Evolutionary conservation across 2,329 filamentous ascomycete genomes (phyloP).

Genomic region (Cordyceps tenuipes): DNA sequence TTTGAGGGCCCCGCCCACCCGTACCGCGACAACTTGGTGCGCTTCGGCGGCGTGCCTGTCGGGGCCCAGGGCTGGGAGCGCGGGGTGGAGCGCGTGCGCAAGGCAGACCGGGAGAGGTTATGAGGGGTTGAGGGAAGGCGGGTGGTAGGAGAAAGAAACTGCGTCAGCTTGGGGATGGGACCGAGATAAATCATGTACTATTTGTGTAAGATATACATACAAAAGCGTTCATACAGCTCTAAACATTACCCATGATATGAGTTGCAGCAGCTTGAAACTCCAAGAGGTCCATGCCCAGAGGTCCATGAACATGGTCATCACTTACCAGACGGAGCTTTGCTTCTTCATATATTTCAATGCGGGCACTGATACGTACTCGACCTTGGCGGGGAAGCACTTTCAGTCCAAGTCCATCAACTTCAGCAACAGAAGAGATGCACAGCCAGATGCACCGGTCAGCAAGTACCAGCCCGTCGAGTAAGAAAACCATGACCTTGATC

Average conservation of each 20-base stretch:
- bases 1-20: slow-evolving; percentile 92
- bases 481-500: no score
- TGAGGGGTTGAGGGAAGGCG: slow-evolving; percentile 21
- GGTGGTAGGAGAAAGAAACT: no score
- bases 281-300: no score
- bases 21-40: slow-evolving; percentile 79
- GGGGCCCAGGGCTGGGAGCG: slow-evolving; percentile 46
- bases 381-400: no score
- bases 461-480: no score
- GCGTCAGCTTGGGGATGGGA: no score
- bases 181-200: background rate
- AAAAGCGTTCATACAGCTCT: background rate
- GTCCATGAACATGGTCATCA: background rate
- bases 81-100: slow-evolving; percentile 41
- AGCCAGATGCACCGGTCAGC: no score
- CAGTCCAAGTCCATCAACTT: no score
- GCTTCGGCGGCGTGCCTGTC: slow-evolving; percentile 54
- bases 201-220: slow-evolving; percentile 1
- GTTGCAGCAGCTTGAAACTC: background rate
- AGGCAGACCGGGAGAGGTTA: slow-evolving; percentile 42
- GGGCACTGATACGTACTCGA: no score
- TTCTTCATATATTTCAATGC: no score
- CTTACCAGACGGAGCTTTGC: background rate
- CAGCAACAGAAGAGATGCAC: no score
- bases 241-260: background rate